Conservation (phyloP, 2,329 filamentous ascomycete genomes). For the Fusarium sp. region DNA sequence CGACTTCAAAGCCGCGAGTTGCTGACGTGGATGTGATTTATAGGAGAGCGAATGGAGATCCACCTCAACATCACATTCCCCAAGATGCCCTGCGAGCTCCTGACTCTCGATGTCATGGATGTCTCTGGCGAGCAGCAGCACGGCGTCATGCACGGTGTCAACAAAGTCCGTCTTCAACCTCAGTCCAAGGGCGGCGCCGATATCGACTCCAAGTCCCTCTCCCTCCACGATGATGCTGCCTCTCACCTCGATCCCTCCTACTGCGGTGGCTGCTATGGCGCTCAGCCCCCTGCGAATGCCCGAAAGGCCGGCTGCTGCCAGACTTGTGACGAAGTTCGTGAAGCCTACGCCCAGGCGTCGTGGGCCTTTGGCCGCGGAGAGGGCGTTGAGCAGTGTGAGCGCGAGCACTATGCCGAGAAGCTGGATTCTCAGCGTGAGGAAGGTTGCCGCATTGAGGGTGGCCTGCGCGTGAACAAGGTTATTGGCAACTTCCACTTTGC, state of each 20-base stretch:
- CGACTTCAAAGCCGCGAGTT: not conserved
- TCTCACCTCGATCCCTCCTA: slow-evolving; percentile 89
- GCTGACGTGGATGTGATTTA: slow-evolving; percentile 37
- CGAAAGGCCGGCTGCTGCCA: slow-evolving; percentile 93
- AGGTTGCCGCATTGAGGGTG: slow-evolving; percentile 93
- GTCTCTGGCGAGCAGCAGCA: slow-evolving; percentile 97
- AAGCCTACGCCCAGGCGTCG: slow-evolving; percentile 88
- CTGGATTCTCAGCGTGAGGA: slow-evolving; percentile 90
- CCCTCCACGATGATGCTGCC: slow-evolving; percentile 74
- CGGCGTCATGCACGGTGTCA: slow-evolving; percentile 91
- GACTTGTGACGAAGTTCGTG: slow-evolving; percentile 95
- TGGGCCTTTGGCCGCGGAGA: slow-evolving; percentile 97
- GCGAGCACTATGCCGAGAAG: slow-evolving; percentile 92
- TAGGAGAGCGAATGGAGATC: slow-evolving; percentile 98
- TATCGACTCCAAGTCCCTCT: slow-evolving; percentile 77
- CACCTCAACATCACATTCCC: slow-evolving; percentile 98
- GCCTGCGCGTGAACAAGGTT: slow-evolving; percentile 96
- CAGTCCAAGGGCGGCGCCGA: slow-evolving; percentile 79
- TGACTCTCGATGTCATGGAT: slow-evolving; percentile 99
- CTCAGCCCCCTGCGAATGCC: slow-evolving; percentile 76
- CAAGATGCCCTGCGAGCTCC: slow-evolving; percentile 90
- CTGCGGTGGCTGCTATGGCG: slow-evolving; percentile 94
- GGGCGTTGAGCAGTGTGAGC: slow-evolving; percentile 92
- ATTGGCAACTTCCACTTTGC: slow-evolving; percentile 99
- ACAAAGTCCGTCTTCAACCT: slow-evolving; percentile 85